Evolutionary conservation across 345 rosid genomes (phyloP).

Genomic region (Eucalyptus erythrocorys): DNA sequence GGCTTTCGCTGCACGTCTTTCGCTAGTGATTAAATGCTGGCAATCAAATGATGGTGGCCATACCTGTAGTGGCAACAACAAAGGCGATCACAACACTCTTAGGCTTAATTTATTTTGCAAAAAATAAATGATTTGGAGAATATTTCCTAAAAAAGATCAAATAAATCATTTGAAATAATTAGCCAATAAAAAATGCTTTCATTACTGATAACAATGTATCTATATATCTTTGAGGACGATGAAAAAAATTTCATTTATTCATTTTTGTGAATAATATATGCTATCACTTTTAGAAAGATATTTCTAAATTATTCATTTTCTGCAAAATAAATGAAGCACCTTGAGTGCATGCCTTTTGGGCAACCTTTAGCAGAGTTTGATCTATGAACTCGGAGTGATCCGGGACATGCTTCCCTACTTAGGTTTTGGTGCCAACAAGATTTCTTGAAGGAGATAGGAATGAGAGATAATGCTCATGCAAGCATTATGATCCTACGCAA

Average conservation of each 20-base stretch:
- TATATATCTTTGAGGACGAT: not conserved
- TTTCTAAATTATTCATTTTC: too few species aligned
- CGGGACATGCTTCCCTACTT: not conserved
- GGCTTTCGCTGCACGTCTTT: not conserved
- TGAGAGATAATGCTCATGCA: not conserved
- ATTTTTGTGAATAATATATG: too few species aligned
- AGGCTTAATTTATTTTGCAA: not conserved
- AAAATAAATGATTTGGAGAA: too few species aligned
- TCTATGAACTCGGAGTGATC: not conserved
- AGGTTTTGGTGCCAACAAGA: not conserved
- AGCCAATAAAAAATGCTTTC: too few species aligned
- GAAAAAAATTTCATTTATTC: too few species aligned
- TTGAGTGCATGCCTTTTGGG: not conserved
- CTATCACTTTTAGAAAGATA: not conserved
- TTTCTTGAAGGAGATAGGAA: not conserved
- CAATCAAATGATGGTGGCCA: not conserved
- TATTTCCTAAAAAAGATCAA: not conserved
- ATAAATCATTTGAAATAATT: too few species aligned
- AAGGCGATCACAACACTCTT: not conserved
- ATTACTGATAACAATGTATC: rapidly evolving
- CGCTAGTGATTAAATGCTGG: not conserved
- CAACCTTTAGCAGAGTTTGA: not conserved
- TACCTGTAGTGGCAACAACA: not conserved
- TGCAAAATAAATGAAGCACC: too few species aligned
- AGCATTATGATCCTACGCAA: not conserved